A percentile compares a stretch with the other conserved stretches of the same genome.
Evolutionary conservation across 1,139 yeast genomes (phyloP).

Genomic region (Yamadazyma jaroonii): DNA sequence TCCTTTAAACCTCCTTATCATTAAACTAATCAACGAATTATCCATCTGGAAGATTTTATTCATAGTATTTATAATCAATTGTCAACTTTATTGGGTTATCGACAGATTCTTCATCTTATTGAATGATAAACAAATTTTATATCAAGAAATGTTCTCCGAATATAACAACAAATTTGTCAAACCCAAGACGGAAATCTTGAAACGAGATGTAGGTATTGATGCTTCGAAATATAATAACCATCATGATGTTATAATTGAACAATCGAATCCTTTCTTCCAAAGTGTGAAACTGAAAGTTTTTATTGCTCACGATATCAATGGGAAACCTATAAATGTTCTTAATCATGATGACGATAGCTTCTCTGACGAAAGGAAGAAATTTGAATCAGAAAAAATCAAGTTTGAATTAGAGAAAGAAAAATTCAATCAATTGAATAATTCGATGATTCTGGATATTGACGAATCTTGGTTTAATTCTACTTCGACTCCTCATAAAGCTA

Average conservation of each 20-base stretch:
- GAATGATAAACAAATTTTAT: slow-evolving; percentile 59
- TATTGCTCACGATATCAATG: slow-evolving; percentile 46
- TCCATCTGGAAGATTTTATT: slow-evolving; percentile 36
- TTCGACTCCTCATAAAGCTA: slow-evolving; percentile 7
- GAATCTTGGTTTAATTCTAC: slow-evolving; percentile 9
- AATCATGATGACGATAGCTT: slow-evolving; percentile 12
- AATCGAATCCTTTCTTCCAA: slow-evolving; percentile 17
- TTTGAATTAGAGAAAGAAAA: slow-evolving; percentile 15
- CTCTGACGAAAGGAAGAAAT: slow-evolving; percentile 12
- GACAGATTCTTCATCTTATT: slow-evolving; percentile 46
- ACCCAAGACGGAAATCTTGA: slow-evolving; percentile 52
- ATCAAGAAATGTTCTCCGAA: slow-evolving; percentile 62
- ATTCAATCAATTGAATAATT: slow-evolving; percentile 10
- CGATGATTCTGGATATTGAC: slow-evolving; percentile 9
- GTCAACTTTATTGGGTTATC: slow-evolving; percentile 39
- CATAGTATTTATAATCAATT: slow-evolving; percentile 36
- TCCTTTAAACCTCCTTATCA: slow-evolving; percentile 46
- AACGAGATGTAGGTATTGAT: slow-evolving; percentile 65
- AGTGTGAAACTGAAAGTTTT: slow-evolving; percentile 40
- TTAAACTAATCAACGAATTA: slow-evolving; percentile 33
- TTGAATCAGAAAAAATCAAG: slow-evolving; percentile 14
- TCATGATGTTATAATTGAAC: slow-evolving; percentile 24
- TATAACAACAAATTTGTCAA: slow-evolving; percentile 64
- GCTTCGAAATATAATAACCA: slow-evolving; percentile 45
- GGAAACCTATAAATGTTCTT: slow-evolving; percentile 23